Evolutionary conservation across 2,329 filamentous ascomycete genomes (phyloP).

Genomic region (Zymoseptoria crescenta): DNA sequence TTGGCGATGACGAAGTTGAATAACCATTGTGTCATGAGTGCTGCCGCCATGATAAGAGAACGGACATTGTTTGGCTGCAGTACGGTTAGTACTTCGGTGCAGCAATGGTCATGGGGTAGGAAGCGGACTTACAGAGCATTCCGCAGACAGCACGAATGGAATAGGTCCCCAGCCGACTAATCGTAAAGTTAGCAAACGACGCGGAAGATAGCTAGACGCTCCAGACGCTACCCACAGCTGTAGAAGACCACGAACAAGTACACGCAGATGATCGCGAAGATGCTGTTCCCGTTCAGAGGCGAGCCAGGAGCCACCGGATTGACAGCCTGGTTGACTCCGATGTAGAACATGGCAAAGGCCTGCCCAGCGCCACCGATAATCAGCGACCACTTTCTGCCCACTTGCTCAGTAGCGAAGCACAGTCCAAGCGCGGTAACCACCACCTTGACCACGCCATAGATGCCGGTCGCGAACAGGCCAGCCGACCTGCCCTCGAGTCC

Average conservation of each 20-base stretch:
- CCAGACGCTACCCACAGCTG: not conserved
- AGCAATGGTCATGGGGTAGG: not conserved
- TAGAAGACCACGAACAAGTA: conserved; percentile 44
- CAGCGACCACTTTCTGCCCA: conserved; percentile 40
- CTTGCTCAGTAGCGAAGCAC: conserved; percentile 39
- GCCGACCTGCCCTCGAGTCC: conserved; percentile 33
- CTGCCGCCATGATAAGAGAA: conserved; percentile 36
- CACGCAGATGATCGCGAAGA: conserved; percentile 46
- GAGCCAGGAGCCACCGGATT: conserved; percentile 43
- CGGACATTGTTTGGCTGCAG: conserved; percentile 27
- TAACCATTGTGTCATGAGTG: conserved; percentile 42
- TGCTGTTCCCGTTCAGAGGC: conserved; percentile 46
- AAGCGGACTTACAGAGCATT: conserved; percentile 16
- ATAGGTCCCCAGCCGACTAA: conserved; percentile 41
- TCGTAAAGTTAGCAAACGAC: not conserved
- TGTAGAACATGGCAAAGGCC: conserved; percentile 39
- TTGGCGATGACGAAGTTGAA: conserved; percentile 32
- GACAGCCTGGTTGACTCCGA: conserved; percentile 27
- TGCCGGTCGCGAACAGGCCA: conserved; percentile 39
- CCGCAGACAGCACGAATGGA: conserved; percentile 38
- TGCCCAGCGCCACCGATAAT: conserved; percentile 37
- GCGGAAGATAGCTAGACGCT: not conserved
- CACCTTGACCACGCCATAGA: conserved; percentile 43
- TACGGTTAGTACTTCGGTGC: not conserved
- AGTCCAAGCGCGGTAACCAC: conserved; percentile 37